Evolutionary conservation across 306 rosid species (phyloP).

Genomic region (Quercus berberidifolia): DNA sequence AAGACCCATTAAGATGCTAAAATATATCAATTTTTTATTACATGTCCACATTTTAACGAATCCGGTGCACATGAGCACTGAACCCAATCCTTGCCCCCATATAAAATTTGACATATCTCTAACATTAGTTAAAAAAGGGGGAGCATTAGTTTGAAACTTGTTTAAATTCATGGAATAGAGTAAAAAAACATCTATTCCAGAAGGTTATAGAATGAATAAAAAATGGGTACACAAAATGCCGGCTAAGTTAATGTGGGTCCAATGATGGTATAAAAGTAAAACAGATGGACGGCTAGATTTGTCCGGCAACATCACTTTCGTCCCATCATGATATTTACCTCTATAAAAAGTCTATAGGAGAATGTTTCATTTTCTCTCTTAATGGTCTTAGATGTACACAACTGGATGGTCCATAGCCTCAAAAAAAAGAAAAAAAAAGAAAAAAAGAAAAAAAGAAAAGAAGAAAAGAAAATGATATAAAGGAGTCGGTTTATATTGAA

Average conservation of each 20-base stretch:
- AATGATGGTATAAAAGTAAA: slow-evolving; percentile 22
- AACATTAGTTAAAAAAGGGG: no score
- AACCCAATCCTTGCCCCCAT: no score
- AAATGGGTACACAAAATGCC: not conserved
- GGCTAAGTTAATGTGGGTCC: slow-evolving; percentile 11
- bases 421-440: not conserved
- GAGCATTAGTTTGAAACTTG: no score
- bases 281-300: slow-evolving; percentile 36
- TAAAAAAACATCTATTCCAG: not conserved
- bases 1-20: no score
- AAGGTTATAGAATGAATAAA: not conserved
- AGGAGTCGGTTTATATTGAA: slow-evolving; percentile 33
- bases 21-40: no score
- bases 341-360: slow-evolving; percentile 38
- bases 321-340: slow-evolving; percentile 39
- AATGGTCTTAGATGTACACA: slow-evolving; percentile 65
- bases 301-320: slow-evolving; percentile 35
- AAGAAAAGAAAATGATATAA: slow-evolving; percentile 36
- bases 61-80: accelerated
- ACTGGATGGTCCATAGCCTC: slow-evolving; percentile 58
- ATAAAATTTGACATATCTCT: no score
- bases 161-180: no score
- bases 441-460: not conserved
- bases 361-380: slow-evolving; percentile 71
- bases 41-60: no score